Base-by-base conservation (phyloP, 306 rosid species). In the Lupinus albus region DNA sequence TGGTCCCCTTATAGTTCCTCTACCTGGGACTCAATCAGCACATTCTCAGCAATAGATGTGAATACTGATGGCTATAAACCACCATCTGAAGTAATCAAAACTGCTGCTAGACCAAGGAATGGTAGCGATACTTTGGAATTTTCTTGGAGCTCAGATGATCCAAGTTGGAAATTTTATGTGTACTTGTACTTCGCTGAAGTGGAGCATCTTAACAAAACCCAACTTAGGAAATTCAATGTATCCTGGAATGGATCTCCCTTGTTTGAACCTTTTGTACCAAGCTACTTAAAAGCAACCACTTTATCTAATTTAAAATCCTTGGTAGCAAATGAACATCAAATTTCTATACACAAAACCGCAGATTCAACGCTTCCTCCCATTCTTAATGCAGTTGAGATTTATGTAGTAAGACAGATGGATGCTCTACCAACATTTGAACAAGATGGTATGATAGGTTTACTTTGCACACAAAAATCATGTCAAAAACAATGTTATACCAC, bases 351-450 rank as follows among this genome's bases (percentile, higher is more conserved):
- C 20, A 84, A 72, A 54, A 73, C 86, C 0, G 49, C 66, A 42
- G 83, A 82, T 67, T 86, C 91, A 10, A 76, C 78, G 5, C 88
- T 76, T 70, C 86, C 88, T 0, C 91, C 95, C 0, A 82, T 86
- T 75, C 86, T 88, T 63, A 86, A 86, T 65, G 91, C 88, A 7
- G 69, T 82, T 56, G 92, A 88, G 82, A 63, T 82, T 76, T 86
- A 68, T 76, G 60, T 64, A 47, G 79, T 76, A 11, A 62, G 70
- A 61, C 61, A 47, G 36, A 60, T 11, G 39, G 83, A 78, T 51
- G 73, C 71, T 58, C 67, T 68, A 14, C 68, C 78, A 49, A 86
- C 92, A 18, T 50, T 68, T 48, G 64, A 67, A 14, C 64, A 74
- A 61, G 95, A 88, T 69, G 88, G 89, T 86, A 80, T 49, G 87